Percentiles rank a stretch among this genome's conserved stretches.
Evolutionary conservation across 176 grass and related monocot species (phyloP).

Genomic region (Coix lacrymajobi): DNA sequence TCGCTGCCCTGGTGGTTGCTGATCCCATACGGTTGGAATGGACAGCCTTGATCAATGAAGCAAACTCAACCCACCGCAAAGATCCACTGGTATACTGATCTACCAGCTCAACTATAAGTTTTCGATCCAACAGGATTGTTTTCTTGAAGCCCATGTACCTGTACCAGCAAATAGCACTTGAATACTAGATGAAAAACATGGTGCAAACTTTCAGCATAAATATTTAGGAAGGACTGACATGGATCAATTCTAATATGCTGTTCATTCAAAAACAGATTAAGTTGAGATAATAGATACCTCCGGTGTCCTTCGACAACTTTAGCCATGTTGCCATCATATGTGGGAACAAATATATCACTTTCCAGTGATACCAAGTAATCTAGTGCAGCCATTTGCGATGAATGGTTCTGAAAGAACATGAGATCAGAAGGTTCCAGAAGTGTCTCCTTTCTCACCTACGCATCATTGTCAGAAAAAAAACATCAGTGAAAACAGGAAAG

Average conservation of each 20-base stretch:
- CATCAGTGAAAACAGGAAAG: neutral
- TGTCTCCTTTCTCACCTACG: constrained; percentile 84
- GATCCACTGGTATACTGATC: constrained; percentile 68
- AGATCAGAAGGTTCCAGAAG: constrained; percentile 66
- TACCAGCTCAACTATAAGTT: constrained; percentile 64
- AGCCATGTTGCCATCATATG: constrained; percentile 96
- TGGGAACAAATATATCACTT: constrained; percentile 92
- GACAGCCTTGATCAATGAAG: constrained; percentile 52
- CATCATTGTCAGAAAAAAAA: neutral
- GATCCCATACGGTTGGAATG: constrained; percentile 72
- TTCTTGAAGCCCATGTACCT: constrained; percentile 93
- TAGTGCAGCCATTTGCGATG: constrained; percentile 91
- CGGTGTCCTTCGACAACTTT: constrained; percentile 93
- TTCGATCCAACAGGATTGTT: constrained; percentile 73
- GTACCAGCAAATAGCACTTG: neutral
- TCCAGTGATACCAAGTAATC: constrained; percentile 94
- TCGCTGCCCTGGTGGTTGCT: constrained; percentile 41
- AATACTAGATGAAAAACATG: neutral
- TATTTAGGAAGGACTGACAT: neutral
- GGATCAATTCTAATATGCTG: constrained; percentile 1
- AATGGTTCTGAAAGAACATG: constrained; percentile 96
- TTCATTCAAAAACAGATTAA: neutral
- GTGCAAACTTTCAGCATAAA: neutral
- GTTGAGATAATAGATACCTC: constrained; percentile 38
- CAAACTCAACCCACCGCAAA: constrained; percentile 78